phyloP scores from a whole-genome alignment of 371 early-diverging fungal genomes.

The Funneliformis caledonium region DNA sequence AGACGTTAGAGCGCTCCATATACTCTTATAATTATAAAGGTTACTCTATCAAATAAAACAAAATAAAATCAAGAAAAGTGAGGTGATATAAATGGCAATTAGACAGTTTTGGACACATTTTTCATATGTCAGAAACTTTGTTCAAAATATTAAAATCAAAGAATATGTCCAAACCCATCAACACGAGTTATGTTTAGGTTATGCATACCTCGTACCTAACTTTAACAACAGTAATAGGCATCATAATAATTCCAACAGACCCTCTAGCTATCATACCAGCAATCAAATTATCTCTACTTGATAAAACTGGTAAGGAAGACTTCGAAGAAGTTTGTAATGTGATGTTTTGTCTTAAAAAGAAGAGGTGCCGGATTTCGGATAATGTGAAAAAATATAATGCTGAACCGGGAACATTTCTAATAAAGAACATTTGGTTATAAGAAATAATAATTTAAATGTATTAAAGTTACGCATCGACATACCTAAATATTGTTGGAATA shows the following conservation, averaged over 20 bases:
- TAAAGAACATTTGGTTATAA: neutral
- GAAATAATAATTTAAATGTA: neutral
- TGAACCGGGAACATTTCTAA: slow-evolving; percentile 85
- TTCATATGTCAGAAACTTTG: too few species aligned
- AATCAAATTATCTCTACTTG: slow-evolving; percentile 69
- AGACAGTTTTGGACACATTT: too few species aligned
- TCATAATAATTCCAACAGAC: slow-evolving; percentile 85
- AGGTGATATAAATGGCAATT: neutral
- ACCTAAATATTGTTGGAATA: slow-evolving; percentile 79
- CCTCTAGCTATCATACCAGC: slow-evolving; percentile 86
- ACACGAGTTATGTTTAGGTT: neutral
- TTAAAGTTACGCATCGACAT: slow-evolving; percentile 31
- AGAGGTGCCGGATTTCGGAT: slow-evolving; percentile 54
- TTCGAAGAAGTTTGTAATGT: slow-evolving; percentile 44
- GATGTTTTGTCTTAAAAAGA: slow-evolving; percentile 49
- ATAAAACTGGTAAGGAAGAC: slow-evolving; percentile 42
- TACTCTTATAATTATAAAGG: slow-evolving; percentile 76
- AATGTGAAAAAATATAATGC: slow-evolving; percentile 78
- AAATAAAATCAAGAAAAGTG: neutral
- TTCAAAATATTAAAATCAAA: too few species aligned
- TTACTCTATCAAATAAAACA: slow-evolving; percentile 62
- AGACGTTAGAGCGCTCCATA: slow-evolving; percentile 64
- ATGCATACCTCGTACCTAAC: slow-evolving; percentile 83
- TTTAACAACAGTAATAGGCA: slow-evolving; percentile 95
- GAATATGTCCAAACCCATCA: too few species aligned